Percentiles rank a stretch among this genome's conserved stretches.
Evolutionary conservation across 352 stramenopile species (phyloP).

Genomic region (Thalassiosira sp.): DNA sequence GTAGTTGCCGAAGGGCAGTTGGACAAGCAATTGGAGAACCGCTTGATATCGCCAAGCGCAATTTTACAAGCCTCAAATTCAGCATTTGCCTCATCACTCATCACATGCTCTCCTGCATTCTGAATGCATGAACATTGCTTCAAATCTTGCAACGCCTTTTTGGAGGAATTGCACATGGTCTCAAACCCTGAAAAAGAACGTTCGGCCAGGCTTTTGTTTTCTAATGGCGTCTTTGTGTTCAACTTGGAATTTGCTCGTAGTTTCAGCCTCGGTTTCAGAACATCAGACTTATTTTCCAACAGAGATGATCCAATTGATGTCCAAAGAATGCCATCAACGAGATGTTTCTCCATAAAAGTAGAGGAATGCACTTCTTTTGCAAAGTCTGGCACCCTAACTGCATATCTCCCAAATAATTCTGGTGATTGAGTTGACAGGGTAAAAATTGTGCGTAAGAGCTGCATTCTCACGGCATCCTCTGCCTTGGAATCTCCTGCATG

Average conservation of each 20-base stretch:
- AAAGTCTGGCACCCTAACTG: constrained; percentile 57
- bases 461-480: constrained; percentile 28
- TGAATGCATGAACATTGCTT: constrained; percentile 26
- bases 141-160: constrained; percentile 19
- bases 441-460: constrained; percentile 49
- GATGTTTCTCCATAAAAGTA: constrained; percentile 43
- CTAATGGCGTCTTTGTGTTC: constrained; percentile 14
- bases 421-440: constrained; percentile 39
- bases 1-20: constrained; percentile 31
- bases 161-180: constrained; percentile 24
- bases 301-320: constrained; percentile 37
- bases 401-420: constrained; percentile 59
- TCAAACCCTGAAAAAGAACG: constrained; percentile 26
- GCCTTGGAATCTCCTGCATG: constrained; percentile 6
- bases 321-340: constrained; percentile 61
- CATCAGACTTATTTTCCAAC: constrained; percentile 38
- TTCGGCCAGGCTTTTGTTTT: constrained; percentile 35
- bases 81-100: constrained; percentile 20
- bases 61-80: constrained; percentile 25
- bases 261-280: constrained; percentile 29
- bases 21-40: constrained; percentile 52
- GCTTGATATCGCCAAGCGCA: constrained; percentile 32
- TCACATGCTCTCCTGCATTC: neutral
- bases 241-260: constrained; percentile 24
- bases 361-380: constrained; percentile 43